Conservation (phyloP, 345 rosid species). For the Viola odorata region DNA sequence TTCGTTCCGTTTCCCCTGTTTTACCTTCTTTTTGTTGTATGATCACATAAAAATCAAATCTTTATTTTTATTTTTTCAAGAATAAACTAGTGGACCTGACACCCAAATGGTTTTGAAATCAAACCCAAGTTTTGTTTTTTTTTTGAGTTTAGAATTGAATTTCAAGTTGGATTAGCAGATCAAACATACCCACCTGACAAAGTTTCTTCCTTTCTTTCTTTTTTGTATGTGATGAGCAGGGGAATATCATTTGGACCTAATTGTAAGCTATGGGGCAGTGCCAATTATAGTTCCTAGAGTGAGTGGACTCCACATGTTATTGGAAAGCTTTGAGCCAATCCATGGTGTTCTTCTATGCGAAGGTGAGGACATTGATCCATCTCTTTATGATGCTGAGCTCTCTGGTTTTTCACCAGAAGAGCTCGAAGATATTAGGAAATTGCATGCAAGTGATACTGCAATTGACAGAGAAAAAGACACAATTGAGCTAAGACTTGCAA, state of each 20-base stretch:
- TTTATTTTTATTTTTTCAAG: not conserved
- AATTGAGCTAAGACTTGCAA: slow-evolving; percentile 51
- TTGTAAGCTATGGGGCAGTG: slow-evolving; percentile 73
- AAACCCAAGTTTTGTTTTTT: not conserved
- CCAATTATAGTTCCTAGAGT: slow-evolving; percentile 87
- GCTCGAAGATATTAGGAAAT: slow-evolving; percentile 41
- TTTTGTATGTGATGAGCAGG: slow-evolving; percentile 33
- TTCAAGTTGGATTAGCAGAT: no score
- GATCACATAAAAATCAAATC: not conserved
- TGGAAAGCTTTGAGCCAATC: slow-evolving; percentile 88
- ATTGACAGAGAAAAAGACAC: slow-evolving; percentile 57
- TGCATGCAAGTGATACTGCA: slow-evolving; percentile 44
- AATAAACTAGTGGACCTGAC: not conserved
- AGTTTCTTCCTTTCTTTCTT: not conserved
- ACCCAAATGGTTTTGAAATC: not conserved
- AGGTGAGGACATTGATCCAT: slow-evolving; percentile 69
- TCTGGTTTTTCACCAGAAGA: slow-evolving; percentile 42
- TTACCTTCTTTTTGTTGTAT: not conserved
- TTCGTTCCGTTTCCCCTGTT: slow-evolving; percentile 17
- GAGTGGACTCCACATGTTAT: slow-evolving; percentile 62
- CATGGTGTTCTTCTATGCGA: slow-evolving; percentile 90
- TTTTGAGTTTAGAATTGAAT: no score
- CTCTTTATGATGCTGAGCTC: slow-evolving; percentile 42
- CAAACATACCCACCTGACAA: no score
- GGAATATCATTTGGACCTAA: slow-evolving; percentile 86